phyloP scores from a whole-genome alignment of 495 filamentous ascomycete species.

The Aspergillus campestris region DNA sequence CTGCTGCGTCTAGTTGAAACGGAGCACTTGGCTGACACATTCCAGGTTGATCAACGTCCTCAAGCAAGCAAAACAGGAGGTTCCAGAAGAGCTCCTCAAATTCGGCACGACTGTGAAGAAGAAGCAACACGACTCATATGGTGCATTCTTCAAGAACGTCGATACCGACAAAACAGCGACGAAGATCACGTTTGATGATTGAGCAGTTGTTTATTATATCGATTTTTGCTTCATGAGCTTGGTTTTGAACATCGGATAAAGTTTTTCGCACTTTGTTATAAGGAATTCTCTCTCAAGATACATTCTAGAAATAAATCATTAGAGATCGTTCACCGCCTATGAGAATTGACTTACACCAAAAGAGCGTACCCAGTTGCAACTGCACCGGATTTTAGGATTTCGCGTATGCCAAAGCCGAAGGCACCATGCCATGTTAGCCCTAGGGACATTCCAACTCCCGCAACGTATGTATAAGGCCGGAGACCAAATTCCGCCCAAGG shows the following conservation, averaged over 20 bases:
- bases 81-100: conserved; percentile 81
- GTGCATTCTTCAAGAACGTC: conserved; percentile 80
- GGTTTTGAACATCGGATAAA: conserved; percentile 20
- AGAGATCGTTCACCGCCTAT: conserved; percentile 1
- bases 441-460: conserved; percentile 23
- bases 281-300: conserved; percentile 54
- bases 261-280: conserved; percentile 35
- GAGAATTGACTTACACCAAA: conserved; percentile 47
- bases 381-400: conserved; percentile 42
- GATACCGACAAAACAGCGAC: conserved; percentile 72
- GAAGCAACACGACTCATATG: conserved; percentile 89
- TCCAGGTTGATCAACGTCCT: conserved; percentile 78
- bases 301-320: conserved; percentile 31
- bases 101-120: conserved; percentile 99
- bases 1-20: conserved; percentile 12
- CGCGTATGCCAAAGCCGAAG: conserved; percentile 22
- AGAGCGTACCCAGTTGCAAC: conserved; percentile 46
- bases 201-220: conserved; percentile 11
- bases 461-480: conserved; percentile 21
- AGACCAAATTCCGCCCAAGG: conserved; percentile 18
- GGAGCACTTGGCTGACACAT: conserved; percentile 6
- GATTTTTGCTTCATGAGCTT: conserved; percentile 15
- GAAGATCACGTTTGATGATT: conserved; percentile 89
- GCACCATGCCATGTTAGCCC: conserved; percentile 20
- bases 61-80: conserved; percentile 75